Evolutionary conservation across 345 rosid genomes (phyloP).

Genomic region (Lagerstroemia speciosa): DNA sequence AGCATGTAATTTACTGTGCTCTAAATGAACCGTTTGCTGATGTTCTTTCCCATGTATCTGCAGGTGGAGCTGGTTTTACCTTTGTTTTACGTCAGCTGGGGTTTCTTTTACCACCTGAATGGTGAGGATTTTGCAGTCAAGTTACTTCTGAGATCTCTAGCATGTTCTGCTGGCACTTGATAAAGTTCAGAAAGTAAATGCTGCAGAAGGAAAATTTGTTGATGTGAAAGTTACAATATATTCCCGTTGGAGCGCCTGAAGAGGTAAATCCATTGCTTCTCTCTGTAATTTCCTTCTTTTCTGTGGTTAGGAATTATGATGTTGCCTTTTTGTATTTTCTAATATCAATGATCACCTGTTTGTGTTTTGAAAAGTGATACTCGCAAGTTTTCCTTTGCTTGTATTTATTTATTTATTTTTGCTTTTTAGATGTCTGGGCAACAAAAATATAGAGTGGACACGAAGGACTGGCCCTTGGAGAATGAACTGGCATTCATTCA

Average conservation of each 20-base stretch:
- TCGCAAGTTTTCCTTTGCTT: neutral
- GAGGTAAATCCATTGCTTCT: neutral
- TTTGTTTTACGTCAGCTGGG: neutral
- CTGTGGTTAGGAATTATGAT: neutral
- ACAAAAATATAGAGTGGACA: constrained; percentile 1
- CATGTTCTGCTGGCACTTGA: neutral
- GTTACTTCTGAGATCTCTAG: neutral
- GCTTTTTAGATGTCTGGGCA: constrained; percentile 5
- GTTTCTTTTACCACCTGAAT: neutral
- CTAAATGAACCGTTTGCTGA: neutral
- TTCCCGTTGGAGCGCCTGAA: neutral
- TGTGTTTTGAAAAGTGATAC: neutral
- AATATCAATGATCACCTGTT: neutral
- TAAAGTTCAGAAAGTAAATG: neutral
- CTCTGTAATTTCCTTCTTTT: neutral
- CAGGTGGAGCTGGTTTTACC: neutral
- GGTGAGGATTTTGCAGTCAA: neutral
- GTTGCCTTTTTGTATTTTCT: too few relatives aligned
- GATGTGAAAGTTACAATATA: neutral
- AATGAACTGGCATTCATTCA: constrained; percentile 9
- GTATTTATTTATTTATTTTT: too few relatives aligned
- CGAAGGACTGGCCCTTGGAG: constrained; percentile 7
- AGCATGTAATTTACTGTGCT: neutral
- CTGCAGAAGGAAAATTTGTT: neutral
- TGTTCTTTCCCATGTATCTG: neutral